Conservation (phyloP, 768 basidiomycete species). For the Dentipellis fragilis region DNA sequence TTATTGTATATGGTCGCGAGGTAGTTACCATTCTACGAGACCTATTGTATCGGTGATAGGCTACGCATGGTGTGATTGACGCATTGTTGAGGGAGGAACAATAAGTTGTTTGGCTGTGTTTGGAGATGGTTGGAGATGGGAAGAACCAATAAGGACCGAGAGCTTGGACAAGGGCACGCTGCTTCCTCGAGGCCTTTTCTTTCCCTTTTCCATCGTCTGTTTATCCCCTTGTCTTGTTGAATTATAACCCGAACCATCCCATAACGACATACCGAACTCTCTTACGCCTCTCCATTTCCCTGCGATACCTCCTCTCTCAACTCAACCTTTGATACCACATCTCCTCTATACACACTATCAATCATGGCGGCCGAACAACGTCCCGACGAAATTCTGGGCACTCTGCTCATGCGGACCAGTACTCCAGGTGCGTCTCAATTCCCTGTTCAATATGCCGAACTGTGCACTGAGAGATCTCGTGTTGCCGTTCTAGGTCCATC, state of each 20-base stretch:
- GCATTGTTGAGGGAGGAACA: conserved; percentile 8
- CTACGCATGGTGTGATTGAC: not conserved
- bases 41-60: not conserved
- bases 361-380: conserved; percentile 5
- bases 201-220: not conserved
- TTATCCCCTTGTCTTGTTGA: not conserved
- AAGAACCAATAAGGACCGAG: not conserved
- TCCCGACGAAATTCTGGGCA: conserved; percentile 11
- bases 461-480: too few species aligned
- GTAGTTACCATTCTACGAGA: not conserved
- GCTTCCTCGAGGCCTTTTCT: not conserved
- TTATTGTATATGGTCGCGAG: too few species aligned
- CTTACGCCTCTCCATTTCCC: not conserved
- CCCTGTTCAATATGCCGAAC: too few species aligned
- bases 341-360: not conserved
- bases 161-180: not conserved
- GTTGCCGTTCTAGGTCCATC: conserved; percentile 1
- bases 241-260: not conserved
- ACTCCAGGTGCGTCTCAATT: conserved; percentile 9
- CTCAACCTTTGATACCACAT: not conserved
- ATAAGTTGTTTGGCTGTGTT: not conserved
- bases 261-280: not conserved
- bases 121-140: not conserved
- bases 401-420: conserved; percentile 14
- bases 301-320: not conserved